Evolutionary conservation across 1,284 basidiomycete genomes (phyloP), one percentile per base, ranked within the genome.

Genomic region (Boletus mariae): DNA sequence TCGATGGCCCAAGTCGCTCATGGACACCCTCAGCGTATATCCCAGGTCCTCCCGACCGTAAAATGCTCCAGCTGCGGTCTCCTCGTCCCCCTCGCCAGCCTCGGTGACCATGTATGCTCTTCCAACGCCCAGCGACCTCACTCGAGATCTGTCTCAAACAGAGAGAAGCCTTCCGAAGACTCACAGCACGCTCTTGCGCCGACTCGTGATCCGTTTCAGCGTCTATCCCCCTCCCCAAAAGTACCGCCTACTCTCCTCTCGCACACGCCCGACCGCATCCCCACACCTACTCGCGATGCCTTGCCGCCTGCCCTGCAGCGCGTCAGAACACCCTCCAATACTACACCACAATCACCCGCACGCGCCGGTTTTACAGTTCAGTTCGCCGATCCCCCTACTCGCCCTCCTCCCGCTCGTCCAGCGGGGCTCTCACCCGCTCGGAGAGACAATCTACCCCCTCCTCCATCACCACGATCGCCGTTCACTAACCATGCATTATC

Each of bases 51-150:
- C 15, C 90, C 92, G 4, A 79, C 83, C 2, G 86, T 93, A 56
- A 94, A 87, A 67, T 94, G 92, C 70, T 90, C 90, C 3, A 85
- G 74, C 38, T 94, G 92, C 68, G 72, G 75, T 59, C 72, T 75
- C 29, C 81, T 80, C 3, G 88, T 94, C 37, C 80, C 85, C 32
- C 76, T 93, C 47, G 73, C 77, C 48, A 76, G 83, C 32, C 82
- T 93, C 38, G 82, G 83, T 44, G 87, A 90, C 56, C 91, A 93
- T 67, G 74, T 84, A 62, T 93, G 91, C 66, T 10, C 17, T 10
- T 20, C 17, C n/a, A 38, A 38, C 15, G 54, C 73, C 11, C 68
- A 53, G 37, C 68, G 72, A 20, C 65, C 77, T 3, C 76, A 76
- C 59, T 64, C 66, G 41, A 57, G 57, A 56, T 59, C 69, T 37